Evolutionary conservation across 805 yeast genomes (phyloP).

Genomic region (Yueomyces sp.): DNA sequence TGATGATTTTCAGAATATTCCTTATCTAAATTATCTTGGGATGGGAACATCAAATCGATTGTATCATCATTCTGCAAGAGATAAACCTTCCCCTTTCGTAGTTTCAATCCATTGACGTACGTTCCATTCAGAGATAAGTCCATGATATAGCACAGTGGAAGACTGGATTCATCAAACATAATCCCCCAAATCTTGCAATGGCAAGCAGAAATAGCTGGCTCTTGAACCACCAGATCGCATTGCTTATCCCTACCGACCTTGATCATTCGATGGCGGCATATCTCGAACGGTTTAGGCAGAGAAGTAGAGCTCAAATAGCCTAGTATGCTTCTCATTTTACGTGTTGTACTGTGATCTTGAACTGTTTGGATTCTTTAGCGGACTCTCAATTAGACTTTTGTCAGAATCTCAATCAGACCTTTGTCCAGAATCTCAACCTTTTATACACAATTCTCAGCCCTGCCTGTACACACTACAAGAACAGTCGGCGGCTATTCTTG

Average conservation of each 20-base stretch:
- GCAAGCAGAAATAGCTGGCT: constrained; percentile 29
- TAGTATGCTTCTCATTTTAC: too few species aligned
- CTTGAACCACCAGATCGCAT: constrained; percentile 22
- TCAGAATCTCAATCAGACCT: too few species aligned
- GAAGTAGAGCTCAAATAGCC: too few species aligned
- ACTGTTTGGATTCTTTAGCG: too few species aligned
- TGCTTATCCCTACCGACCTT: constrained; percentile 32
- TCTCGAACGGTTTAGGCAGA: constrained; percentile 3
- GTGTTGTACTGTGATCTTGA: too few species aligned
- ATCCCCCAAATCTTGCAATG: constrained; percentile 39
- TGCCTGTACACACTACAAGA: too few species aligned
- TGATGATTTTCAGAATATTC: neutral
- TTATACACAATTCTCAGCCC: too few species aligned
- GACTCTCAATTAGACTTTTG: too few species aligned
- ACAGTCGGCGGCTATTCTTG: too few species aligned
- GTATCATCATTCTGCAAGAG: constrained; percentile 28
- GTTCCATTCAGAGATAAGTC: constrained; percentile 43
- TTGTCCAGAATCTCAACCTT: too few species aligned
- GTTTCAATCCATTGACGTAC: constrained; percentile 24
- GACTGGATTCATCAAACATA: constrained; percentile 34
- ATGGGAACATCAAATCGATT: constrained; percentile 7
- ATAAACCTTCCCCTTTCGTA: constrained; percentile 22
- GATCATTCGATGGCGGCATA: constrained; percentile 23
- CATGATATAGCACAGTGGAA: constrained; percentile 35
- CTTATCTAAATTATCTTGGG: neutral